Conservation (phyloP, 2,329 filamentous ascomycete species). For the Parastagonospora avenae region DNA sequence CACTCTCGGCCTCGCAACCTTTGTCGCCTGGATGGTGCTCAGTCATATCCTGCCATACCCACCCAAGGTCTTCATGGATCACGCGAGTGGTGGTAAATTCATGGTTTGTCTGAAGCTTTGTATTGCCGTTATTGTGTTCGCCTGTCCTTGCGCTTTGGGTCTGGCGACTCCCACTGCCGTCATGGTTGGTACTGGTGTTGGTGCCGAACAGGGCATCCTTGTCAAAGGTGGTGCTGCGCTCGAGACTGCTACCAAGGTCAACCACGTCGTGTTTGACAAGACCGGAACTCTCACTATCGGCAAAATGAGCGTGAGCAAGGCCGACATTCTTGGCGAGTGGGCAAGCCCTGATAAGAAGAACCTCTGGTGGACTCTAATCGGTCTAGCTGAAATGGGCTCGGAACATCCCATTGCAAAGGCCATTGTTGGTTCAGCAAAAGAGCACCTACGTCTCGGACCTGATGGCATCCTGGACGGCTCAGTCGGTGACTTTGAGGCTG, state of each 20-base stretch:
- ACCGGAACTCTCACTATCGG: slow-evolving; percentile 93
- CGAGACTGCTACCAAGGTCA: slow-evolving; percentile 88
- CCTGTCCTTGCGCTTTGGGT: slow-evolving; percentile 95
- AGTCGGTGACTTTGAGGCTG: slow-evolving; percentile 81
- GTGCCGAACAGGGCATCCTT: slow-evolving; percentile 94
- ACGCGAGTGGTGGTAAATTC: slow-evolving; percentile 82
- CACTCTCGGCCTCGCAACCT: slow-evolving; percentile 80
- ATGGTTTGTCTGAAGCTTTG: slow-evolving; percentile 98
- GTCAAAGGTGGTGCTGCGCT: slow-evolving; percentile 94
- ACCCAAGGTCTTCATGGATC: slow-evolving; percentile 84
- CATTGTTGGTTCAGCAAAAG: slow-evolving; percentile 75
- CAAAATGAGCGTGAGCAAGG: slow-evolving; percentile 88
- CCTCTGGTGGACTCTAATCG: slow-evolving; percentile 95
- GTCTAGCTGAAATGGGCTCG: slow-evolving; percentile 92
- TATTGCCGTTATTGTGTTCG: slow-evolving; percentile 98
- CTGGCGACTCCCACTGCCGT: slow-evolving; percentile 95
- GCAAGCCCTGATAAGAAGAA: slow-evolving; percentile 68
- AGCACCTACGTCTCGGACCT: slow-evolving; percentile 71
- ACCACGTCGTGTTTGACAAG: slow-evolving; percentile 91
- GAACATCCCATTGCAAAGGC: slow-evolving; percentile 96
- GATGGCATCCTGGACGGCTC: slow-evolving; percentile 82
- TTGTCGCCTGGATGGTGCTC: slow-evolving; percentile 90
- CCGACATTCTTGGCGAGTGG: slow-evolving; percentile 72
- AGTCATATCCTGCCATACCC: slow-evolving; percentile 83
- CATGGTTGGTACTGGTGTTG: slow-evolving; percentile 98